These are phyloP conservation scores for Cyberlindnera euphorbiiphila DNA, from an alignment of 805 yeast species.

Conservation along the genomic window DNA sequence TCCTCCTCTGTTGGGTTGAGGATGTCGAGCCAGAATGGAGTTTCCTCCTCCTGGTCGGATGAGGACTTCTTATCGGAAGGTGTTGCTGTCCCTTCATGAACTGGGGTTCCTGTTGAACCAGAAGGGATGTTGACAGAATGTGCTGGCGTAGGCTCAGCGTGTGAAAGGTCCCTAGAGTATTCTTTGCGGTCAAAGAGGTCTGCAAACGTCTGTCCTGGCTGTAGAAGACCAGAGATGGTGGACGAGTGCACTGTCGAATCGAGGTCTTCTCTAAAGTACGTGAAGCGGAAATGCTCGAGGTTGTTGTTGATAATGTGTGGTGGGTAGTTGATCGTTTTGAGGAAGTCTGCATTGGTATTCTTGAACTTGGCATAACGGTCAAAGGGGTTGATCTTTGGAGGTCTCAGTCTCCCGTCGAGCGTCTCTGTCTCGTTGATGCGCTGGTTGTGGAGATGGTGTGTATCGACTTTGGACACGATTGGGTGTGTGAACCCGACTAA, in stretches of 20 bases:
- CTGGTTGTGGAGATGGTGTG: constrained; percentile 31
- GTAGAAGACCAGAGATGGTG: constrained; percentile 74
- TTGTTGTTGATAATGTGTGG: constrained; percentile 42
- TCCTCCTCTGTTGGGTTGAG: constrained; percentile 94
- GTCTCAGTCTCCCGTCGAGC: constrained; percentile 64
- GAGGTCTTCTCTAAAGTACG: constrained; percentile 88
- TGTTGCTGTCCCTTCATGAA: constrained; percentile 5
- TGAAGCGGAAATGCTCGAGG: constrained; percentile 67
- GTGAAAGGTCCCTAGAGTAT: constrained; percentile 18
- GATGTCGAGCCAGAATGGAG: constrained; percentile 93
- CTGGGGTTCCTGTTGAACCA: constrained; percentile 10
- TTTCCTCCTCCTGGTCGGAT: constrained; percentile 28
- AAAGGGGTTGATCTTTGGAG: constrained; percentile 76
- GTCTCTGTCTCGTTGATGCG: constrained; percentile 55
- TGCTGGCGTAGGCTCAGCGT: background rate
- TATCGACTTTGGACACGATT: constrained; percentile 39
- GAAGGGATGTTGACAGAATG: background rate
- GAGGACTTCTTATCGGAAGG: constrained; percentile 12
- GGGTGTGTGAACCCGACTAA: constrained; percentile 40
- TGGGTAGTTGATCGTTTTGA: constrained; percentile 34
- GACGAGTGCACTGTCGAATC: constrained; percentile 90
- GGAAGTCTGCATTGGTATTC: constrained; percentile 19
- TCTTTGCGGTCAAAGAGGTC: constrained; percentile 56
- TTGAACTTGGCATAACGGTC: constrained; percentile 33
- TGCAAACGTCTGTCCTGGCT: constrained; percentile 55